Percentiles rank a stretch among this genome's conserved stretches.
Evolutionary conservation across 257 asterid genomes (phyloP).

Genomic region (Cordia subcordata): DNA sequence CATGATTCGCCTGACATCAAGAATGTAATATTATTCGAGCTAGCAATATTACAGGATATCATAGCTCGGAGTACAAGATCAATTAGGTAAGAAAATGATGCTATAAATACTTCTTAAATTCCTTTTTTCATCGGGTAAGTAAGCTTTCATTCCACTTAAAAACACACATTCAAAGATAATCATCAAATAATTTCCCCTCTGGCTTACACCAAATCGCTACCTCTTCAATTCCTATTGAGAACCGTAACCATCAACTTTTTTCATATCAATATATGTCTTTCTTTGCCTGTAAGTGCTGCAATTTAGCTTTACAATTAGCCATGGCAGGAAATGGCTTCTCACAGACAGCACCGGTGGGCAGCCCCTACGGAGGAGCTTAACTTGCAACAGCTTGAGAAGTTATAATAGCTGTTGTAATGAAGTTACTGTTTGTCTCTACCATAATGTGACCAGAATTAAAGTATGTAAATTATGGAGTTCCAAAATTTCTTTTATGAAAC

Average conservation of each 20-base stretch:
- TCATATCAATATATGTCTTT: too few relatives aligned
- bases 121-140: too few relatives aligned
- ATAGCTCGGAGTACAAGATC: neutral
- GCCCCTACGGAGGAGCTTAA: constrained; percentile 11
- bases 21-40: neutral
- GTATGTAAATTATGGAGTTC: too few relatives aligned
- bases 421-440: neutral
- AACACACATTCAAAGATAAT: too few relatives aligned
- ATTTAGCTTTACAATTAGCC: neutral
- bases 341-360: constrained; percentile 26
- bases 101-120: neutral
- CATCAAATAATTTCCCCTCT: too few relatives aligned
- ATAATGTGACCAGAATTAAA: too few relatives aligned
- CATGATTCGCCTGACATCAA: neutral
- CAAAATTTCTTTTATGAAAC: too few relatives aligned
- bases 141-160: too few relatives aligned
- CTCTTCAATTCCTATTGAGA: too few relatives aligned
- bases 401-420: neutral
- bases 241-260: neutral
- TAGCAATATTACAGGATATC: neutral
- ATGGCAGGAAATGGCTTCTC: constrained; percentile 10
- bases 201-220: too few relatives aligned
- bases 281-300: neutral
- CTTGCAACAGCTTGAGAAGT: constrained; percentile 8
- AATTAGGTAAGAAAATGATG: neutral